These are phyloP conservation scores for Russula griseocarnosa DNA, from an alignment of 768 basidiomycete genomes.

Conservation along the genomic window DNA sequence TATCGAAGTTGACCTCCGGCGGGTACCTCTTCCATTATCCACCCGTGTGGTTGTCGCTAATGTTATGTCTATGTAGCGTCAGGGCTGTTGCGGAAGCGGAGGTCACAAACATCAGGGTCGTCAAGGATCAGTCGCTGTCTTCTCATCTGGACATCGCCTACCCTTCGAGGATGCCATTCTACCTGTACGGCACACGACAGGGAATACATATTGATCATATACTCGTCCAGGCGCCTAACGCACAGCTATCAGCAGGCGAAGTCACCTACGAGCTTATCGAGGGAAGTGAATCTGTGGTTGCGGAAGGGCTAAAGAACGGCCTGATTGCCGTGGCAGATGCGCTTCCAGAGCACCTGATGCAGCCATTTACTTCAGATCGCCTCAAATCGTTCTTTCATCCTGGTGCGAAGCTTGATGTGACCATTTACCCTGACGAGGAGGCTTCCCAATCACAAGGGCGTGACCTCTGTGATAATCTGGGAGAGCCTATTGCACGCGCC, in stretches of 20 bases:
- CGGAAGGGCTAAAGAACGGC: conserved; percentile 22
- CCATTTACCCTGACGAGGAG: conserved; percentile 23
- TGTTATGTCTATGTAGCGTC: conserved; percentile 12
- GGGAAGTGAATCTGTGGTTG: conserved; percentile 12
- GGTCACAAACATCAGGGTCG: conserved; percentile 33
- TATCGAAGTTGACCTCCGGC: conserved; percentile 21
- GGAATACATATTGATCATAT: conserved; percentile 39
- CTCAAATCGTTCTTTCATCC: conserved; percentile 18
- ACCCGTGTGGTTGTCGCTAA: background rate
- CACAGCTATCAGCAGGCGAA: conserved; percentile 28
- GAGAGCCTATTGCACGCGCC: conserved; percentile 21
- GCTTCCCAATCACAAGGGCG: conserved; percentile 15
- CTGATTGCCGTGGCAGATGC: conserved; percentile 26
- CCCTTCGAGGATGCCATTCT: conserved; percentile 38
- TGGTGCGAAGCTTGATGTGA: conserved; percentile 21
- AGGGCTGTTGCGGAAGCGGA: conserved; percentile 17
- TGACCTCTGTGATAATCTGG: conserved; percentile 21
- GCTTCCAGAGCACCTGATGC: conserved; percentile 29
- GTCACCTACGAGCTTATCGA: conserved; percentile 22
- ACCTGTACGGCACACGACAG: conserved; percentile 37
- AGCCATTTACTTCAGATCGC: conserved; percentile 21
- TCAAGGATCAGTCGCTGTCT: conserved; percentile 35
- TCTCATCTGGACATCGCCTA: conserved; percentile 36
- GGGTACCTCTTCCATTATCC: conserved; percentile 10
- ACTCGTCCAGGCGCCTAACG: conserved; percentile 30